Percentiles rank a stretch among this genome's conserved stretches.
phyloP scores from a whole-genome alignment of 1,139 yeast genomes.

The Blastobotrys niveus region DNA sequence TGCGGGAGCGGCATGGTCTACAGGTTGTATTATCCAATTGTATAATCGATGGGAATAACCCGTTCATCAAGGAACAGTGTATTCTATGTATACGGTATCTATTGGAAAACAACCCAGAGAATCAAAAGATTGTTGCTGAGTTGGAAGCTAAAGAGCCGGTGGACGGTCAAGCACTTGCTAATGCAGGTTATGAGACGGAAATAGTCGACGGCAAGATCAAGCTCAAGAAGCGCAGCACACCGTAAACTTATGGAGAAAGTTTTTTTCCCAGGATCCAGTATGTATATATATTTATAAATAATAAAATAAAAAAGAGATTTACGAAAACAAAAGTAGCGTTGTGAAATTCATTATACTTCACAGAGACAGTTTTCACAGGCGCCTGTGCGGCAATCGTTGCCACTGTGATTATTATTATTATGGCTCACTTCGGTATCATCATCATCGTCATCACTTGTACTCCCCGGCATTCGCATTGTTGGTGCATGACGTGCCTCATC shows the following conservation, averaged over 20 bases:
- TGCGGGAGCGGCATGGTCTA: constrained; percentile 63
- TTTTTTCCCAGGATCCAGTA: background rate
- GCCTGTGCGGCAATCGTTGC: constrained; percentile 17
- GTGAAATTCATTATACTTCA: constrained; percentile 15
- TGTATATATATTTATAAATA: background rate
- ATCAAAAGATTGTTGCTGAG: constrained; percentile 68
- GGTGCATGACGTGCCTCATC: constrained; percentile 59
- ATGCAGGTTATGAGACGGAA: constrained; percentile 57
- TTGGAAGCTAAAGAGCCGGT: constrained; percentile 53
- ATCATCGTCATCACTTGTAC: constrained; percentile 6
- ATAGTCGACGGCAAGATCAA: constrained; percentile 51
- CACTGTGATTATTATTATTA: background rate
- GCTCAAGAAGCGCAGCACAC: constrained; percentile 27
- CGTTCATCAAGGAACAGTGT: constrained; percentile 74
- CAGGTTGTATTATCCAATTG: constrained; percentile 73
- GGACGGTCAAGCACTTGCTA: constrained; percentile 44
- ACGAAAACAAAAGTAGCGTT: no score
- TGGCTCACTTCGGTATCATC: constrained; percentile 1
- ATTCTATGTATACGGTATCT: constrained; percentile 70
- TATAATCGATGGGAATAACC: constrained; percentile 80
- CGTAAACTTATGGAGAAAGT: background rate
- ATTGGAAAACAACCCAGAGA: constrained; percentile 54
- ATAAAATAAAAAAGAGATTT: constrained; percentile 3
- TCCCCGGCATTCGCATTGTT: constrained; percentile 43
- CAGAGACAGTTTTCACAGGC: constrained; percentile 24